Base-by-base conservation (phyloP, 179 eudicot species). In the Carnegiea gigantea region DNA sequence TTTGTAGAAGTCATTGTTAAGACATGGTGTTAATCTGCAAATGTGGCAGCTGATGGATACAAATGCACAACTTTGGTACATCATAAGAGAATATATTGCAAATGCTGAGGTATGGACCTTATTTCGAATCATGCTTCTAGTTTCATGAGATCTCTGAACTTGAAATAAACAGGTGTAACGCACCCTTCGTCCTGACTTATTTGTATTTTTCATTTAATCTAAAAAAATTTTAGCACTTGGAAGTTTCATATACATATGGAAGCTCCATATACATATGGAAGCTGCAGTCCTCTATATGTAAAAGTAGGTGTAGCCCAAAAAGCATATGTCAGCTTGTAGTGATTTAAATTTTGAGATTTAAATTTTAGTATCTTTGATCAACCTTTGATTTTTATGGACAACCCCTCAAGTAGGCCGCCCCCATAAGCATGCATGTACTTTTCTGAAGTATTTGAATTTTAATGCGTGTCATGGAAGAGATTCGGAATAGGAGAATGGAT, bases 41-140 rank as follows among this genome's bases (percentile, higher is more conserved):
- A 11, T 88, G 40, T 84, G 78, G 81, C 97, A 96, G 98, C 89
- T 96, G 89, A 94, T 96, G 99, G 99, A 96, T 80, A 96, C 98
- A 84, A 96, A 94, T 86, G 96, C 97, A 80, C 99, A 96, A 84
- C 97, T 96, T 71, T 96, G 99, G 99, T 96, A 96, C 87, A 94
- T 96, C 81, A 89, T 96, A 83, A 92, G 99, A 86, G 99, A 96
- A 84, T 96, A 96, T 82, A 96, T 96, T 74, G 88, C 91, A 70
- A 92, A 92, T 82, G 91, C 97, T 59, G 98, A 96, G 98, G 99
- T 96, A 88, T 82, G 72, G 76, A 70, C 67, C 46, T 14, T 13
- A 15, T 51, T 71, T 8, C 53, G 44, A 75, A 75, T 53, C 65
- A 26, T 57, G 80, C 72, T 77, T 23, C 21, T 14, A 21, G 40